Percentiles rank a stretch among this genome's conserved stretches.
phyloP scores from a whole-genome alignment of 768 basidiomycete genomes.

The Calocybe indica region DNA sequence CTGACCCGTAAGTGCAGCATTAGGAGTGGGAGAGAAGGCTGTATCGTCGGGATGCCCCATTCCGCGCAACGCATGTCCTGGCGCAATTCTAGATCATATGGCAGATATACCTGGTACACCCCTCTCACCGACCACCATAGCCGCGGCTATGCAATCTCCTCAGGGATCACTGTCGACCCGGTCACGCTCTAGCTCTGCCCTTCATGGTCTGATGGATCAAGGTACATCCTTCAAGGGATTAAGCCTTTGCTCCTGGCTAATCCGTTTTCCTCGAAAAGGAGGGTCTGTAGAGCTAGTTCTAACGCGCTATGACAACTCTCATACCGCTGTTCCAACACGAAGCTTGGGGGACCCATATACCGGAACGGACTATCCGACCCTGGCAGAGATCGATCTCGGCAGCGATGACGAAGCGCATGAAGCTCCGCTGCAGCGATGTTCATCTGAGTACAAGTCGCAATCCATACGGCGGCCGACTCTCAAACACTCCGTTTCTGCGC shows the following conservation, averaged over 20 bases:
- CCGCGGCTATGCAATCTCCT: not conserved
- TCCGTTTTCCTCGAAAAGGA: slow-evolving; percentile 18
- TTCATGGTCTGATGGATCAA: slow-evolving; percentile 51
- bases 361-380: slow-evolving; percentile 21
- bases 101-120: too few species aligned
- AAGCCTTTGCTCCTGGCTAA: not conserved
- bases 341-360: slow-evolving; percentile 37
- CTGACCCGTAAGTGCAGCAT: not conserved
- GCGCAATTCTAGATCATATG: not conserved
- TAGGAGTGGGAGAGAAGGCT: slow-evolving; percentile 12
- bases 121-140: too few species aligned
- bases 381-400: not conserved
- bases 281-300: slow-evolving; percentile 44
- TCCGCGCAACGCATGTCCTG: not conserved
- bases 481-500: too few species aligned
- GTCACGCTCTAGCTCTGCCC: slow-evolving; percentile 23
- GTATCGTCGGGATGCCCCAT: not conserved
- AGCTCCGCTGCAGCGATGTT: not conserved
- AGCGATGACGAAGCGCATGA: too few species aligned
- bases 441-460: not conserved
- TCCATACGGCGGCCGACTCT: too few species aligned
- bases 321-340: slow-evolving; percentile 31
- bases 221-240: slow-evolving; percentile 20
- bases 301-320: slow-evolving; percentile 23
- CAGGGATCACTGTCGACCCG: slow-evolving; percentile 7